Evolutionary conservation across 225 moss, liverwort and hornwort species (phyloP), one percentile per base, ranked within the genome.

Genomic region (Pleurozium schreberi): DNA sequence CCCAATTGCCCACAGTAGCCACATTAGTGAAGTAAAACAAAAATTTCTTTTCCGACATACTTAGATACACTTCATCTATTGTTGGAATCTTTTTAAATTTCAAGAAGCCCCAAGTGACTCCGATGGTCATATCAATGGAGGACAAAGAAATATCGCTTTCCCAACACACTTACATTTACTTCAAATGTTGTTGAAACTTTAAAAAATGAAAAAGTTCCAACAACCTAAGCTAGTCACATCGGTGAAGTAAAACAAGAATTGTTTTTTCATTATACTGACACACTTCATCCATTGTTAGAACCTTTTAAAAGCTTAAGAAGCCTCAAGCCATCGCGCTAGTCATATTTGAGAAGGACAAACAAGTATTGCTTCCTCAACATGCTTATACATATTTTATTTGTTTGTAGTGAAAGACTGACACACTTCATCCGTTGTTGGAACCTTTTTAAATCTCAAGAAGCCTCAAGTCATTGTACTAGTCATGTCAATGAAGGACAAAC

Each of bases 271-370:
- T 5, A n/a, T 26, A n/a, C 17, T 79, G 4, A n/a, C 2, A 4
- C 3, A n/a, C 57, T 16, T 17, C 12, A 79, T 57, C 7, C 1
- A 2, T 22, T 52, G 21, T 0, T 22, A 0, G 7, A 34, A 14
- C 3, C 10, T 36, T 36, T 3, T 27, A 7, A n/a, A 20, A 55
- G 16, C 16, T 22, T 7, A 55, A 55, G 17, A 55, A 55, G 55
- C 55, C 5, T 5, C 10, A 34, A 36, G 0, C 36, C 8, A 76
- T 0, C 0, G 1, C 0, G 0, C 3, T 34, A 4, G 36, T 36
- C 10, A 38, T 17, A 55, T 78, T 2, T 26, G 0, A 55, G 7
- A 18, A 57, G 26, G 7, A 22, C 49, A 31, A 25, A 57, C 10
- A n/a, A 18, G 3, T 11, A 18, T 57, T 0, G 1, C 11, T 27